Conservation (phyloP, 176 grass and related monocot species). For the Juncus inflexus region DNA sequence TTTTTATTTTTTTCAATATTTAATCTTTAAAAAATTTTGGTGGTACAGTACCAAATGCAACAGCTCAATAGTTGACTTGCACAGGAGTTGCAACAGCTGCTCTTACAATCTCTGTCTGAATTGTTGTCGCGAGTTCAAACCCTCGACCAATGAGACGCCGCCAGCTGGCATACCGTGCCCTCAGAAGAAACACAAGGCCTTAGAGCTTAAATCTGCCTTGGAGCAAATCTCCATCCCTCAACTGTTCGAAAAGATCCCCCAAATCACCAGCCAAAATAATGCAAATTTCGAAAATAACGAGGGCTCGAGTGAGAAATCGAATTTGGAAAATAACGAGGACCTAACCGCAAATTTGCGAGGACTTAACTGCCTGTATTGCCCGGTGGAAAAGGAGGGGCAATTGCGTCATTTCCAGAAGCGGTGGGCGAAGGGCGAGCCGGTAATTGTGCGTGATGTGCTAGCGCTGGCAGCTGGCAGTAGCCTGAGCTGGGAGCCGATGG, state of each 20-base stretch:
- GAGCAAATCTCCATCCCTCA: conserved; percentile 34
- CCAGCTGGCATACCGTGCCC: conserved; percentile 68
- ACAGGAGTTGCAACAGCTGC: conserved; percentile 60
- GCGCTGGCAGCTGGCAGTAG: conserved; percentile 58
- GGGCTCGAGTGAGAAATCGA: conserved; percentile 23
- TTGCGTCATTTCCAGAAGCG: conserved; percentile 66
- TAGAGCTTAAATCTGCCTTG: conserved; percentile 51
- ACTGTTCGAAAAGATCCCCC: conserved; percentile 42
- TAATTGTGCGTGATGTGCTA: conserved; percentile 64
- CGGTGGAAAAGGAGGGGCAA: conserved; percentile 38
- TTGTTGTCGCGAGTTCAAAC: conserved; percentile 59
- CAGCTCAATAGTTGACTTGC: conserved; percentile 81
- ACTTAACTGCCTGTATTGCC: conserved; percentile 71
- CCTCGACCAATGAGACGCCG: conserved; percentile 25
- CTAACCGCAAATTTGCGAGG: conserved; percentile 43
- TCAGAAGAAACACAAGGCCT: conserved; percentile 58
- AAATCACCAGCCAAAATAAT: conserved; percentile 23
- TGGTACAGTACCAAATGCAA: conserved; percentile 53
- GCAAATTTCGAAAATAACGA: conserved; percentile 18
- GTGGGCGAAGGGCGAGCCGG: conserved; percentile 74
- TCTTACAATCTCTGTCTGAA: conserved; percentile 59
- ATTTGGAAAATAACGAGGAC: conserved; percentile 21
- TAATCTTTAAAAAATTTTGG: conserved; percentile 20
- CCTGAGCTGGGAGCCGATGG: conserved; percentile 59
- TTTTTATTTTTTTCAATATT: conserved; percentile 6